phyloP scores from a whole-genome alignment of 495 filamentous ascomycete species.

The Pseudoneurospora amorphoporcata region DNA sequence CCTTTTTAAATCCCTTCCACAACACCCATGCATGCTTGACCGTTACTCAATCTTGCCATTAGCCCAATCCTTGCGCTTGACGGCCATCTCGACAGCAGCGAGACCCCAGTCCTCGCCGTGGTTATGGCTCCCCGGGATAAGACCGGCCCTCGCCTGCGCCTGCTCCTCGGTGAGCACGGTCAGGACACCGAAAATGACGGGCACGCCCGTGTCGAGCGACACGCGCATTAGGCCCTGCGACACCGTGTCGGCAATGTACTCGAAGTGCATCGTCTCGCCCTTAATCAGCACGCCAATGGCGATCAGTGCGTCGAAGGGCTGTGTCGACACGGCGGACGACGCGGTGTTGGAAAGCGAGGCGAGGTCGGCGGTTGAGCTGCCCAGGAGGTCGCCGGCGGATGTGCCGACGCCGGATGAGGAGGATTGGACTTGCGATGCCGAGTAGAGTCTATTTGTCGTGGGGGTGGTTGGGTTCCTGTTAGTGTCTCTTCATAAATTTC shows the following conservation, averaged over 20 bases:
- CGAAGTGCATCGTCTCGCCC: slow-evolving; percentile 97
- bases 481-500: neutral
- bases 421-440: slow-evolving; percentile 78
- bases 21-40: neutral
- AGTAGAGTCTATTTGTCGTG: slow-evolving; percentile 53
- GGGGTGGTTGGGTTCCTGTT: neutral
- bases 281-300: slow-evolving; percentile 96
- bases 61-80: slow-evolving; percentile 58
- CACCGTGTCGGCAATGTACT: slow-evolving; percentile 90
- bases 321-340: slow-evolving; percentile 26
- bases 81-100: slow-evolving; percentile 62
- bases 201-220: slow-evolving; percentile 75
- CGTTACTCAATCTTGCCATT: slow-evolving; percentile 46
- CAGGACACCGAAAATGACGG: slow-evolving; percentile 86
- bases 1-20: neutral
- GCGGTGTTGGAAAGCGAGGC: slow-evolving; percentile 19
- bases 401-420: slow-evolving; percentile 49
- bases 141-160: slow-evolving; percentile 73
- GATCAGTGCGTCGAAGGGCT: slow-evolving; percentile 84
- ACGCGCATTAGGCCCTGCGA: slow-evolving; percentile 89
- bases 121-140: slow-evolving; percentile 57
- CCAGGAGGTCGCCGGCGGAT: slow-evolving; percentile 72
- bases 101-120: slow-evolving; percentile 86
- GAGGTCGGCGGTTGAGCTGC: slow-evolving; percentile 54
- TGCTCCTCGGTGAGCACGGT: slow-evolving; percentile 86